These are phyloP conservation scores for Fusarium tricinctum DNA, from an alignment of 2,329 filamentous ascomycete genomes.

Conservation along the genomic window DNA sequence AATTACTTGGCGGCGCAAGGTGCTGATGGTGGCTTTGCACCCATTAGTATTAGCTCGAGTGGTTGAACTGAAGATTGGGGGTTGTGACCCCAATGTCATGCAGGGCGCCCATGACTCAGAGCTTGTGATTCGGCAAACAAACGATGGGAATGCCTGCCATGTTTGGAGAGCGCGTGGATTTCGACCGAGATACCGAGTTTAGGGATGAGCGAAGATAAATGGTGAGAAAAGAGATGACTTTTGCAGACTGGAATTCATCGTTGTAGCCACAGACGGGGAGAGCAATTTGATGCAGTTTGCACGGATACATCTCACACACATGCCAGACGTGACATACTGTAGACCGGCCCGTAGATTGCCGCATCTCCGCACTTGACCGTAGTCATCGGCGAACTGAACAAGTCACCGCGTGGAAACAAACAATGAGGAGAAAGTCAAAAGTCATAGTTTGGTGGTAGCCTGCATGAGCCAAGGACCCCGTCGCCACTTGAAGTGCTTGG, in stretches of 20 bases:
- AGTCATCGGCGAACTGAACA: not conserved
- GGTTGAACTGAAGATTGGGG: conserved; percentile 15
- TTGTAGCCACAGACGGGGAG: not conserved
- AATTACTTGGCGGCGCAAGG: conserved; percentile 2
- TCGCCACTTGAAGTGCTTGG: not conserved
- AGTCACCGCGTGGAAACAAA: not conserved
- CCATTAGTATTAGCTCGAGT: not conserved
- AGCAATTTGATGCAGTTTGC: not conserved
- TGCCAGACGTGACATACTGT: not conserved
- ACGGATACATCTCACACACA: not conserved
- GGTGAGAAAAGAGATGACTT: not conserved
- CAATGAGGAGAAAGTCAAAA: conserved; percentile 7
- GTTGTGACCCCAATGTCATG: conserved; percentile 24
- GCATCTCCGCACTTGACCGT: not conserved
- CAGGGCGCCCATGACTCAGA: not conserved
- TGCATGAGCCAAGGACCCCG: conserved; percentile 11
- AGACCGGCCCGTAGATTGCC: not conserved
- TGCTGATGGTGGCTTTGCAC: not conserved
- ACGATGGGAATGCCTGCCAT: not conserved
- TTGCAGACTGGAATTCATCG: not conserved
- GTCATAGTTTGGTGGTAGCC: not conserved
- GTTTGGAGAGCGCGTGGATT: conserved; percentile 14
- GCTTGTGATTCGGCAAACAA: not conserved
- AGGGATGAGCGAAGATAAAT: not conserved
- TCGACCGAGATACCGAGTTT: conserved; percentile 26